Base-by-base conservation (phyloP, 2,329 filamentous ascomycete species). In the Eutypella sp. region DNA sequence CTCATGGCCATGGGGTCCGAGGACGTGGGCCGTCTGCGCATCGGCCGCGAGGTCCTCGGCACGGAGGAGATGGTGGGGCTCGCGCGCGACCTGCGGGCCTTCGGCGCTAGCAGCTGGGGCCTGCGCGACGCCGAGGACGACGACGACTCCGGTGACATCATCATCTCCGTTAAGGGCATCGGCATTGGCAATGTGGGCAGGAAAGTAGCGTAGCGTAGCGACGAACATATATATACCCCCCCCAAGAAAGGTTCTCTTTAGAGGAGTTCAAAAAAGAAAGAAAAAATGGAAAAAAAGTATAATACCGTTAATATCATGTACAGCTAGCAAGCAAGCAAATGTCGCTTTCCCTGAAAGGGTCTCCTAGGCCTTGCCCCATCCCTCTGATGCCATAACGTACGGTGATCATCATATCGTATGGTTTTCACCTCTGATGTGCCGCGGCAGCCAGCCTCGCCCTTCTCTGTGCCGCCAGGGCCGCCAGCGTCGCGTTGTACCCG, bases 1-100 rank as follows among this genome's bases (percentile, higher is more conserved):
- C 73, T 99, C 51, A 99, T 99, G 93, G 89, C 91, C 27, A 97
- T 99, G 93, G 93, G 93, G 0, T 89, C 87, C 1, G 93, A 97
- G 64, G 93, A 99, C 66, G 90, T 99, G 13, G 93, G 93, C 4
- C 79, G 93, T 48, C 66, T 99, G 54, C 81, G 88, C 51, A 64
- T 99, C 47, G 89, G 91, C 25, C 84, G 82, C 57, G 87, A 92
- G 40, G 82, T 96, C 1, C 68, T 97, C 39, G 91, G 83, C 0
- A 86, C 84, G 3, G 89, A 96, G 62, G 85, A 89, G 48, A 74
- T 89, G 44, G 78, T 99, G 46, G 81, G 82, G 41, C 70, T 96
- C 44, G 91, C 88, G 10, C 78, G 93, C 58, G 93, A 99, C 64
- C 68, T 96, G 56, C 85, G 82, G 62, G 84, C 79, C n/a, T 96